Percentiles rank a stretch among this genome's conserved stretches.
phyloP scores from a whole-genome alignment of 768 basidiomycete genomes.

The Rhodotorula diobovata region DNA sequence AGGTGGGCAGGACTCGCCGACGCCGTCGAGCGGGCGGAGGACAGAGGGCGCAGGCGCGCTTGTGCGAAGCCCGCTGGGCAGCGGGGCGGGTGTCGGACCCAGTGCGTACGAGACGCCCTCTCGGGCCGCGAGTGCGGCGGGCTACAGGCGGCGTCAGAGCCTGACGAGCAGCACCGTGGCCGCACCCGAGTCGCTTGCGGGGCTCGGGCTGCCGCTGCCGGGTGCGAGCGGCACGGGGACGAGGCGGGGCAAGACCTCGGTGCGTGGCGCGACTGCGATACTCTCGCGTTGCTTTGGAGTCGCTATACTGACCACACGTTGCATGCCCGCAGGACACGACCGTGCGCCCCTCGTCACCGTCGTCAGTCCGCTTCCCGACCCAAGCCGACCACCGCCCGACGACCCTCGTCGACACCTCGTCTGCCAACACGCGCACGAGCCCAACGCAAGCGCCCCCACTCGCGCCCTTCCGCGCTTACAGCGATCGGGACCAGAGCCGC shows the following conservation, averaged over 20 bases:
- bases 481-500: slow-evolving; percentile 2
- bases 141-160: neutral
- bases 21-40: neutral
- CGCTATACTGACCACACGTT: neutral
- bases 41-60: neutral
- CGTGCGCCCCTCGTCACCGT: neutral
- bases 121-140: neutral
- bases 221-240: too few species aligned
- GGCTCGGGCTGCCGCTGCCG: neutral
- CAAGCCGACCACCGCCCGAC: neutral
- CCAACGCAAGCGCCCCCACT: neutral
- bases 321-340: neutral
- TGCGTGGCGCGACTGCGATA: neutral
- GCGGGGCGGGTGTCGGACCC: too few species aligned
- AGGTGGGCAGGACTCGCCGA: neutral
- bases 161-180: neutral
- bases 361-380: slow-evolving; percentile 3
- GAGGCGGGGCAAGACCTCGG: slow-evolving; percentile 15
- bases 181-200: neutral
- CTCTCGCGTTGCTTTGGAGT: neutral
- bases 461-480: neutral
- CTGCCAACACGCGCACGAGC: neutral
- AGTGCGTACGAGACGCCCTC: neutral
- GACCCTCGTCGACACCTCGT: neutral
- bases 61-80: neutral